Evolutionary conservation across 2,329 filamentous ascomycete species (phyloP).

Genomic region (Boeremia exigua): DNA sequence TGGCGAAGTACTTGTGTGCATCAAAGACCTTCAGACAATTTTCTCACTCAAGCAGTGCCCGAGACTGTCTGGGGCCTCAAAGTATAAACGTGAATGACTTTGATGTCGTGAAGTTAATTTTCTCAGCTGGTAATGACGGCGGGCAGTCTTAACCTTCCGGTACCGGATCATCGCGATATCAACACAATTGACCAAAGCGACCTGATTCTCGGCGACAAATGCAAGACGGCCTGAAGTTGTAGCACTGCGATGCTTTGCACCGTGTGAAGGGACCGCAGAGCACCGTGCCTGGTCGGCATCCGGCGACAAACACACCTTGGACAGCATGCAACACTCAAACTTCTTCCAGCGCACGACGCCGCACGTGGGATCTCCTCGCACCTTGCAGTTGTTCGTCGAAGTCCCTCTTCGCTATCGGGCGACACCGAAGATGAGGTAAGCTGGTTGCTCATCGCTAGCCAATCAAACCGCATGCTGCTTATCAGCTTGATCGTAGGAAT

Average conservation of each 20-base stretch:
- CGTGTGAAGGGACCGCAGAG: constrained; percentile 8
- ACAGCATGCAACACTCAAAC: constrained; percentile 32
- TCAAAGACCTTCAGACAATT: no score
- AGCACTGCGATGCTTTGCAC: not conserved
- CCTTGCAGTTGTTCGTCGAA: constrained; percentile 5
- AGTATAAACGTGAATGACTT: not conserved
- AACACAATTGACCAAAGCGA: not conserved
- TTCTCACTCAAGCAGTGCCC: no score
- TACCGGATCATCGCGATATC: constrained; percentile 5
- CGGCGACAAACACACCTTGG: constrained; percentile 28
- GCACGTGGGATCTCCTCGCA: constrained; percentile 31
- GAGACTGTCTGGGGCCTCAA: not conserved
- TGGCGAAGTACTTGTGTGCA: not conserved
- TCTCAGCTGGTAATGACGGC: not conserved
- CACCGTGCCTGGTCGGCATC: constrained; percentile 29
- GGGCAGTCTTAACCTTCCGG: not conserved
- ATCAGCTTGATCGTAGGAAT: constrained; percentile 38
- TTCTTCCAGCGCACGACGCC: constrained; percentile 16
- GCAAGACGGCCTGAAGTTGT: not conserved
- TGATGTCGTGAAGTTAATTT: not conserved
- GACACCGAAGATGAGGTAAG: constrained; percentile 36
- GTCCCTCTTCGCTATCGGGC: constrained; percentile 37
- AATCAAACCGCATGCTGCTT: constrained; percentile 31
- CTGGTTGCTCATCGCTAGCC: constrained; percentile 15
- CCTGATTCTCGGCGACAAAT: not conserved